Evolutionary conservation across 2,329 filamentous ascomycete species (phyloP), one percentile per base, ranked within the genome.

Genomic region (Beauveria sp.): DNA sequence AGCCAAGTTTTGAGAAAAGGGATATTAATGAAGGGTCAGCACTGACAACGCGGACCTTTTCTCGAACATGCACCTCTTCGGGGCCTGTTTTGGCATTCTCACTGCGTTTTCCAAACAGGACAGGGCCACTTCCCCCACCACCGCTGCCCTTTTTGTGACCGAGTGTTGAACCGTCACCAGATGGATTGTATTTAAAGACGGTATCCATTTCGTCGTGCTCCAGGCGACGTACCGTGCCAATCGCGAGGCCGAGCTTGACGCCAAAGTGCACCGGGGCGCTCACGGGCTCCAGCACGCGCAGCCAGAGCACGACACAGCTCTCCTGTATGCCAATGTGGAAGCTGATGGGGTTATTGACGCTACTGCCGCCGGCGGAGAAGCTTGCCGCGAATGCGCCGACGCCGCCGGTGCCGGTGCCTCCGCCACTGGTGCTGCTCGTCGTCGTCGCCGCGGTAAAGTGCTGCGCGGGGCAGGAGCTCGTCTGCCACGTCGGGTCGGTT

Each of bases 1-100:
- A 91, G 34, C 83, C 85, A 67, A 97, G 78, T 75, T 97, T 97
- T 5, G 91, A 88, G 72, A 90, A 88, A 40, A 95, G 80, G 42
- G 90, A 88, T 72, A 97, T 87, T 66, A 97, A 72, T 67, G 87
- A 93, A 1, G 93, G 93, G 73, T 98, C 93, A 61, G 92, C 90
- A 69, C 86, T 93, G 74, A 96, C 93, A 2, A 97, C 88, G 46
- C 89, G 83, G 5, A 96, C 84, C 77, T 97, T 97, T 73, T 97
- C 93, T 67, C 88, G 86, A 51, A 98, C 93, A 65, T 86, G 88
- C 3, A 97, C 92, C 64, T 95, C 49, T 50, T 58, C 53, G 18
- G 46, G 38, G 12, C 50, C 45, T 38, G 40, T 5, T 69, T 68
- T 28, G 66, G 66, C 40, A 10, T 43, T 52, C 24, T 24, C 48